Conservation (phyloP, 805 yeast genomes). For the Pichia occidentalis region DNA sequence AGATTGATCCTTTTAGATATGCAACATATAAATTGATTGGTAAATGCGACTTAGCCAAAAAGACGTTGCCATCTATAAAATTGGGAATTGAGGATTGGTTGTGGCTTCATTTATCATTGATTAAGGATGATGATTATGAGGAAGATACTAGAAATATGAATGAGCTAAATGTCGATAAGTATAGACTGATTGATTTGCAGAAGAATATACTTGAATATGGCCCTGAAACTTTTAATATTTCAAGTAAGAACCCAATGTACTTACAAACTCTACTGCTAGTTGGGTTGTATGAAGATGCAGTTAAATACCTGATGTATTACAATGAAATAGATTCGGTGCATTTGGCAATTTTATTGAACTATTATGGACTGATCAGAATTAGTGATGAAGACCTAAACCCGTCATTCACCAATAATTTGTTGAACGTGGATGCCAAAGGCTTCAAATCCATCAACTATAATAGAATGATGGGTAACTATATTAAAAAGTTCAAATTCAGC, state of each 20-base stretch:
- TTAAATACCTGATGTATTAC: slow-evolving; percentile 51
- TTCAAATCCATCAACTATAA: slow-evolving; percentile 40
- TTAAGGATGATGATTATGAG: slow-evolving; percentile 46
- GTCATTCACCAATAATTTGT: slow-evolving; percentile 17
- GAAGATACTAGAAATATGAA: slow-evolving; percentile 10
- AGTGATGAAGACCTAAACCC: slow-evolving; percentile 12
- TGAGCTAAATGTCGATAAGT: slow-evolving; percentile 57
- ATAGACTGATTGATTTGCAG: slow-evolving; percentile 70
- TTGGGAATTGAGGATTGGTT: slow-evolving; percentile 91
- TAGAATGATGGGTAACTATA: slow-evolving; percentile 69
- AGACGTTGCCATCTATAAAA: slow-evolving; percentile 59
- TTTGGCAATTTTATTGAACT: slow-evolving; percentile 72
- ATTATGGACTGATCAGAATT: slow-evolving; percentile 61
- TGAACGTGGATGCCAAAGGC: slow-evolving; percentile 29
- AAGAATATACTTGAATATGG: slow-evolving; percentile 66
- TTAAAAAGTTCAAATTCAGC: slow-evolving; percentile 72
- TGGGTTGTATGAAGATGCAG: slow-evolving; percentile 79
- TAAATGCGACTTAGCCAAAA: slow-evolving; percentile 70
- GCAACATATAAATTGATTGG: slow-evolving; percentile 90
- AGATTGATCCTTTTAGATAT: slow-evolving; percentile 82
- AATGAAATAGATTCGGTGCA: slow-evolving; percentile 87
- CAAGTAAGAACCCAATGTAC: slow-evolving; percentile 62
- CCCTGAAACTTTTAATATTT: slow-evolving; percentile 57
- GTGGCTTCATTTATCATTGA: slow-evolving; percentile 83
- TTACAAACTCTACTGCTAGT: slow-evolving; percentile 65